Conservation (phyloP, 345 rosid genomes). For the Xanthoceras sorbifolium region DNA sequence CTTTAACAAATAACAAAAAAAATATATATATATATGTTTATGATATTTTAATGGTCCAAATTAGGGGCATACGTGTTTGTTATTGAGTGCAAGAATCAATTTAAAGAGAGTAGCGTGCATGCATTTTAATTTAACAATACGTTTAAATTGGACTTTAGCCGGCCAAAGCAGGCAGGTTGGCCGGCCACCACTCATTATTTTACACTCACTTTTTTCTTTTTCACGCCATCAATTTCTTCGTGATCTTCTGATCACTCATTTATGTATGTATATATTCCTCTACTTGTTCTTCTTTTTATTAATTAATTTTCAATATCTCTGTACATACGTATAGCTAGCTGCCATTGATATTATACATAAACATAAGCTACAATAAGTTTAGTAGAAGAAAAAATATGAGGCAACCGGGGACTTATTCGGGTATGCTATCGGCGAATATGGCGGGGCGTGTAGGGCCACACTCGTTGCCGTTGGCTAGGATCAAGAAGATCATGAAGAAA, state of each 20-base stretch:
- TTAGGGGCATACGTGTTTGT: not conserved
- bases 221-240: not conserved
- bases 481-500: constrained; percentile 78
- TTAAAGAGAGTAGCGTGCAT: not conserved
- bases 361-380: too few relatives aligned
- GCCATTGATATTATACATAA: too few relatives aligned
- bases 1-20: too few relatives aligned
- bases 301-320: not conserved
- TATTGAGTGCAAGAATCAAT: constrained; percentile 3
- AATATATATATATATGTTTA: not conserved
- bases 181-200: constrained; percentile 28
- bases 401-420: constrained; percentile 59
- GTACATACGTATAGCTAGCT: not conserved
- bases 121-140: not conserved
- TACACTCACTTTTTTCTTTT: not conserved
- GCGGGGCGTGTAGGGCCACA: constrained; percentile 47
- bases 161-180: constrained; percentile 31
- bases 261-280: not conserved
- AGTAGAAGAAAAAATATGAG: too few relatives aligned
- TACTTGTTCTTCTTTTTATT: not conserved
- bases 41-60: not conserved
- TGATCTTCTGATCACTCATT: not conserved
- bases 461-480: constrained; percentile 61
- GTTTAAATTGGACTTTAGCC: constrained; percentile 24
- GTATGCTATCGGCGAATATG: constrained; percentile 34